Evolutionary conservation across 2,329 filamentous ascomycete genomes (phyloP).

Genomic region (Fusarium sp.): DNA sequence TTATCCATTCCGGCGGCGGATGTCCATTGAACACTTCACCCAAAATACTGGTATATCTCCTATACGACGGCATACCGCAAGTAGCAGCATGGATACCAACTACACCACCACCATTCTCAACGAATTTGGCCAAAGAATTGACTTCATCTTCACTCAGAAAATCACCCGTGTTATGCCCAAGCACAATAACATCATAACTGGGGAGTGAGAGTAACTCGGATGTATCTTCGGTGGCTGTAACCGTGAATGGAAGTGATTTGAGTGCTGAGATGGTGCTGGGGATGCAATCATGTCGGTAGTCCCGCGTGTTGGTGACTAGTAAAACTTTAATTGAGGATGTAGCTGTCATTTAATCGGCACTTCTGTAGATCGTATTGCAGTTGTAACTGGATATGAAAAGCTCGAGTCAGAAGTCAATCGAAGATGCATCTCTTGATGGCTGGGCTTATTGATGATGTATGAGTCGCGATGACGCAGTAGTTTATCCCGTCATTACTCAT

Average conservation of each 20-base stretch:
- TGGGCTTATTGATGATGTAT: not conserved
- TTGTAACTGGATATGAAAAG: not conserved
- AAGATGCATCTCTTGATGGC: not conserved
- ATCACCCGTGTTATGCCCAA: conserved; percentile 25
- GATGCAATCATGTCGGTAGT: conserved; percentile 30
- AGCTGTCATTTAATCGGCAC: not conserved
- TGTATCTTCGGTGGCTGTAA: conserved; percentile 21
- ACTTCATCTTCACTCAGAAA: conserved; percentile 6
- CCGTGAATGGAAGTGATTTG: conserved; percentile 2
- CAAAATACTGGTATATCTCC: conserved; percentile 15
- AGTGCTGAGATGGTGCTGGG: conserved; percentile 16
- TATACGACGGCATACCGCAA: not conserved
- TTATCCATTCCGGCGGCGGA: conserved; percentile 27
- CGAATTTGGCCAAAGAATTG: not conserved
- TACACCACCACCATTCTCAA: conserved; percentile 20
- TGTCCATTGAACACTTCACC: conserved; percentile 24
- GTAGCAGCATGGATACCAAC: conserved; percentile 34
- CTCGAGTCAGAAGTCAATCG: not conserved
- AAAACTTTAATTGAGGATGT: conserved; percentile 6
- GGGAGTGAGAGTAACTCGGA: not conserved
- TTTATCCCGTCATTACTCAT: not conserved
- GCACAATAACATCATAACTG: conserved; percentile 5
- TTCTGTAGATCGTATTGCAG: not conserved
- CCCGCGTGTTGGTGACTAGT: conserved; percentile 27
- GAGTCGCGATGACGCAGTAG: not conserved